A percentile compares a stretch with the other conserved stretches of the same genome.
These are phyloP conservation scores for Lippia alba DNA, from an alignment of 305 asterid genomes.

Conservation along the genomic window DNA sequence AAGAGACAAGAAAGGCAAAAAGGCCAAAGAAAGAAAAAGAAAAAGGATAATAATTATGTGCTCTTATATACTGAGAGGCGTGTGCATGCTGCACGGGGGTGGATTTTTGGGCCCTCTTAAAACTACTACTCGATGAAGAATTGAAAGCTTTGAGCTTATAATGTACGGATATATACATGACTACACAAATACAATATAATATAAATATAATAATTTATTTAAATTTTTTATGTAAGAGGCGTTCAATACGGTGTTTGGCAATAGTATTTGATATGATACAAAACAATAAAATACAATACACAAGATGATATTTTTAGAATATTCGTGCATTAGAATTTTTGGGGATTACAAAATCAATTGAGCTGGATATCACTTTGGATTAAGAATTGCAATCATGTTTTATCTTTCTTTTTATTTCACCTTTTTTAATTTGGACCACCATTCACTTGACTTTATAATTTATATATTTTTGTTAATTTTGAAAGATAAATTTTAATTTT, in stretches of 20 bases:
- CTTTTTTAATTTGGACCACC: constrained; percentile 32
- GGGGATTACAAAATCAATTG: constrained; percentile 7
- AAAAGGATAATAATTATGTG: not conserved
- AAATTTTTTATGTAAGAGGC: too few species aligned
- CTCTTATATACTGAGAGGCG: constrained; percentile 16
- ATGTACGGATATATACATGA: too few species aligned
- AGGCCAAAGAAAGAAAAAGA: constrained; percentile 20
- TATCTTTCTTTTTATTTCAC: constrained; percentile 6
- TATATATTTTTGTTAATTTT: not conserved
- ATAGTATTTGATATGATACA: too few species aligned
- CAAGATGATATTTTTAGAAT: too few species aligned
- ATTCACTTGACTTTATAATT: not conserved
- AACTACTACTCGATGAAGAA: constrained; percentile 29
- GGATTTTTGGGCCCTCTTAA: constrained; percentile 31
- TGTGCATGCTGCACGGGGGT: constrained; percentile 49
- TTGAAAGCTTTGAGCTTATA: too few species aligned
- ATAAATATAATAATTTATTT: too few species aligned
- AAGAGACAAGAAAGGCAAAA: constrained; percentile 8
- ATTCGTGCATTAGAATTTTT: constrained; percentile 19
- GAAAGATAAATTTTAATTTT: too few species aligned
- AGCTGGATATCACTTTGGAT: constrained; percentile 41
- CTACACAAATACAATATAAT: too few species aligned
- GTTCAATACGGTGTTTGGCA: too few species aligned
- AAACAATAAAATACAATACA: too few species aligned
- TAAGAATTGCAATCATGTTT: constrained; percentile 31